A percentile compares a stretch with the other conserved stretches of the same genome.
Evolutionary conservation across 768 basidiomycete species (phyloP).

Genomic region (Porphyrellus cyaneotinctus): DNA sequence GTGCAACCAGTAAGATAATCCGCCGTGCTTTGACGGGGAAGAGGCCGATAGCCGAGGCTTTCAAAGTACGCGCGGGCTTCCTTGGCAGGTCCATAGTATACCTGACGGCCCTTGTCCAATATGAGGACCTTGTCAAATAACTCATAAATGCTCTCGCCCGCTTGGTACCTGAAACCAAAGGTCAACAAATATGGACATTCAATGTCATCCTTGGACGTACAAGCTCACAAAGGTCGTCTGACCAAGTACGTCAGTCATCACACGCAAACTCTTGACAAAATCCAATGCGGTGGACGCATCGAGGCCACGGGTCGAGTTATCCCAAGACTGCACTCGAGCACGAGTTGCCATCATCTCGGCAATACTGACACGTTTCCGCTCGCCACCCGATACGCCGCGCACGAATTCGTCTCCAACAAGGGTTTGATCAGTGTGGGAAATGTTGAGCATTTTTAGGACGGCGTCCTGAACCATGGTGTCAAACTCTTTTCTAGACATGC

Average conservation of each 20-base stretch:
- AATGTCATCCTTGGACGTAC: constrained; percentile 32
- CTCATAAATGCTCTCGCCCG: constrained; percentile 72
- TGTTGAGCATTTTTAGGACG: constrained; percentile 76
- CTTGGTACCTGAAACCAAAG: constrained; percentile 54
- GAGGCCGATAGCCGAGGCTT: constrained; percentile 62
- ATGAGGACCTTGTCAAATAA: constrained; percentile 88
- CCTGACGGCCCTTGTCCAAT: constrained; percentile 74
- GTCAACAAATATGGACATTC: neutral
- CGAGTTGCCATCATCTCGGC: constrained; percentile 85
- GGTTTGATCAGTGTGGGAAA: constrained; percentile 72
- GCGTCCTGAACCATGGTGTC: constrained; percentile 53
- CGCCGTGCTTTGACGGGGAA: constrained; percentile 80
- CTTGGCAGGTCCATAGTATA: constrained; percentile 72
- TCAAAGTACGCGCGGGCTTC: constrained; percentile 81
- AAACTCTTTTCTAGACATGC: constrained; percentile 57
- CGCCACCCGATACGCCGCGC: constrained; percentile 75
- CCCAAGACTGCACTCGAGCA: constrained; percentile 78
- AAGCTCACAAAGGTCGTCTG: constrained; percentile 79
- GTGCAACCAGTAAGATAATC: constrained; percentile 85
- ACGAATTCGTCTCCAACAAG: constrained; percentile 87
- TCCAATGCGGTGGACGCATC: constrained; percentile 89
- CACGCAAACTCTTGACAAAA: constrained; percentile 71
- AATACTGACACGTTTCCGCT: constrained; percentile 77
- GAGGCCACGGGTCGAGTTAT: constrained; percentile 76
- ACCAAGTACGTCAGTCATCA: constrained; percentile 80